Conservation (phyloP, 257 asterid species). For the Capsicum baccatum region DNA sequence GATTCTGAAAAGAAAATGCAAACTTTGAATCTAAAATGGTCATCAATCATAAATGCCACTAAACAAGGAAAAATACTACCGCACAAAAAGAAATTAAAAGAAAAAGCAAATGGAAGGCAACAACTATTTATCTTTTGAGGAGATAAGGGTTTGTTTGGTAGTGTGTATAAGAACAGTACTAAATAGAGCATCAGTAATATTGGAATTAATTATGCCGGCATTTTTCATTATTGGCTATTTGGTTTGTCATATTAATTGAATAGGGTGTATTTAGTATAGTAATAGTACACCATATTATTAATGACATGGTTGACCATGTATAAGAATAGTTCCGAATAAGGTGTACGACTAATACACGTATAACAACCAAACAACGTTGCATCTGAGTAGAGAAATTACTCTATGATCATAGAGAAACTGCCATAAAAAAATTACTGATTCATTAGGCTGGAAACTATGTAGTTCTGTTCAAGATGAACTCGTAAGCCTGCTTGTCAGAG, state of each 20-base stretch:
- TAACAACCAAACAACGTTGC: not conserved
- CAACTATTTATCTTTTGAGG: not conserved
- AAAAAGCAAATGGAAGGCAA: slow-evolving; percentile 10
- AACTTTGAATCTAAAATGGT: not conserved
- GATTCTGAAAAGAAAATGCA: slow-evolving; percentile 65
- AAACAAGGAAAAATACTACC: not conserved
- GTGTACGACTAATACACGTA: not conserved
- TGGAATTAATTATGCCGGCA: not conserved
- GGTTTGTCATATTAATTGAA: not conserved
- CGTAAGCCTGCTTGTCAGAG: not conserved
- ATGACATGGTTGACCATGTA: not conserved
- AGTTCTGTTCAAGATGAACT: not conserved
- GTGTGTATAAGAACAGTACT: not conserved
- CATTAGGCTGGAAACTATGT: not conserved
- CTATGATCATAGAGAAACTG: not conserved
- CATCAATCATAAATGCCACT: slow-evolving; percentile 15
- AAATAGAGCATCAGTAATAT: not conserved
- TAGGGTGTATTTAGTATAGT: not conserved
- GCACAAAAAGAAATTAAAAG: slow-evolving; percentile 8
- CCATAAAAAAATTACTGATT: not conserved
- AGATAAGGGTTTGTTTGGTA: not conserved
- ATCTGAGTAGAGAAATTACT: not conserved
- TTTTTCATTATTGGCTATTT: not conserved
- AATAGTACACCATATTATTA: not conserved
- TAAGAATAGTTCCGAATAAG: too few relatives aligned